phyloP scores from a whole-genome alignment of 352 stramenopile species.

The Phytophthora boehmeriae region DNA sequence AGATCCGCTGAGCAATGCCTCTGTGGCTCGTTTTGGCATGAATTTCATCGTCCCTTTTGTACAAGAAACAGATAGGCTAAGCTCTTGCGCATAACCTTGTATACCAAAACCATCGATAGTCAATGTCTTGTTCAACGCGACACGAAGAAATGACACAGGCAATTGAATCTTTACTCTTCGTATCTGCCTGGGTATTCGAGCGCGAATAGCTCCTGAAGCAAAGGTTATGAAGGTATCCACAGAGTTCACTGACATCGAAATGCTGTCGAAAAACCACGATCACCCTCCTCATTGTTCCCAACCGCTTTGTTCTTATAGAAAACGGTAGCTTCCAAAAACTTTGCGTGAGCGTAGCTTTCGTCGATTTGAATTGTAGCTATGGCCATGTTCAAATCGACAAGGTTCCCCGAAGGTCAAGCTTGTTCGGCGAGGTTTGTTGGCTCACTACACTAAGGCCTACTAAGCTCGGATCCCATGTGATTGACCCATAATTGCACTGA shows the following conservation, averaged over 20 bases:
- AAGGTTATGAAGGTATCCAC: conserved; percentile 5
- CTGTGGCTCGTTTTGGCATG: conserved; percentile 1
- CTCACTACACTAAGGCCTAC: conserved; percentile 12
- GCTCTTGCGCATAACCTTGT: conserved; percentile 15
- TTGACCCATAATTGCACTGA: conserved; percentile 14
- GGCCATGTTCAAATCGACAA: conserved; percentile 20
- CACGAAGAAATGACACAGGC: conserved; percentile 16
- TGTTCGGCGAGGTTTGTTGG: conserved; percentile 12
- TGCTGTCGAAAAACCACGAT: conserved; percentile 7
- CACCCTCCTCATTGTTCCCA: conserved; percentile 6
- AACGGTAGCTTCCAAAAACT: not conserved
- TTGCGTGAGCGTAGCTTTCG: conserved; percentile 6
- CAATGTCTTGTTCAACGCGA: conserved; percentile 9
- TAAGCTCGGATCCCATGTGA: conserved; percentile 17
- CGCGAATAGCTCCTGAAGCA: conserved; percentile 11
- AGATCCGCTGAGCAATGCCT: not conserved
- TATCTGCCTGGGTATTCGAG: conserved; percentile 2
- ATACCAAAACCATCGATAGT: conserved; percentile 17
- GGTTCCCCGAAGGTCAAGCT: conserved; percentile 15
- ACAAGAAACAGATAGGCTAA: conserved; percentile 15
- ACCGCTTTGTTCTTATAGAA: conserved; percentile 7
- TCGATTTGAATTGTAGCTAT: conserved; percentile 21
- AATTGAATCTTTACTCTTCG: conserved; percentile 24
- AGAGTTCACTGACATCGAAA: conserved; percentile 23
- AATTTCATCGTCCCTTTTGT: conserved; percentile 12